Conservation (phyloP, 169 alveolate genomes). For the Plasmodium vivax region DNA sequence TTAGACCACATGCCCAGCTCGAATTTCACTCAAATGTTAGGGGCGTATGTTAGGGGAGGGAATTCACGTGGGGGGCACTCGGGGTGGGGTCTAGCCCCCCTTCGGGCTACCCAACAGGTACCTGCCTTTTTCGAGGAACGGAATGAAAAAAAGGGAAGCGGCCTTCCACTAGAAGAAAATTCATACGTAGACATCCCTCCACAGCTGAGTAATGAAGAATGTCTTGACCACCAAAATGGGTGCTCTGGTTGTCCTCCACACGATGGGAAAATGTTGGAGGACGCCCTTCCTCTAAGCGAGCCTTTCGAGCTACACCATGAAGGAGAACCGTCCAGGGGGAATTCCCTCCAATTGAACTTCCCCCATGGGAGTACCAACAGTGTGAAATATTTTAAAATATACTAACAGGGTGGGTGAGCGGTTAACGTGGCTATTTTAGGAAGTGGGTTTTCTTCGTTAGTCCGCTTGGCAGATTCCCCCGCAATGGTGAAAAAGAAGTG, state of each 20-base stretch:
- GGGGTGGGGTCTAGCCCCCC: not conserved
- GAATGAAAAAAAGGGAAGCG: not conserved
- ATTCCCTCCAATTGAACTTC: not conserved
- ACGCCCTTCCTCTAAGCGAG: not conserved
- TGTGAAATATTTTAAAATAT: not conserved
- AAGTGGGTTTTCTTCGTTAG: not conserved
- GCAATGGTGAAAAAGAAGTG: not conserved
- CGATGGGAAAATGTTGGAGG: not conserved
- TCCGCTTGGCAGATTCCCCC: not conserved
- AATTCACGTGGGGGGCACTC: not conserved
- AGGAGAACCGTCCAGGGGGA: not conserved
- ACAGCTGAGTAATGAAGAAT: not conserved
- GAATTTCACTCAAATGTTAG: slow-evolving; percentile 8
- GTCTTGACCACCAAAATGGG: not conserved
- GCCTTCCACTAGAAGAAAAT: not conserved
- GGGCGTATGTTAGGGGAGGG: not conserved
- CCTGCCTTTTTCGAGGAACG: not conserved
- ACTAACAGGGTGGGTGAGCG: not conserved
- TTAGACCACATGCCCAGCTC: slow-evolving; percentile 23
- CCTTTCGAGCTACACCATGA: not conserved
- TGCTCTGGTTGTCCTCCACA: not conserved
- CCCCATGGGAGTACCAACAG: not conserved
- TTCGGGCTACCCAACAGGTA: not conserved
- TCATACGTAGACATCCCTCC: not conserved
- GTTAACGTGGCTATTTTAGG: not conserved